Conservation (phyloP, 495 filamentous ascomycete species). For the Halenospora varia region DNA sequence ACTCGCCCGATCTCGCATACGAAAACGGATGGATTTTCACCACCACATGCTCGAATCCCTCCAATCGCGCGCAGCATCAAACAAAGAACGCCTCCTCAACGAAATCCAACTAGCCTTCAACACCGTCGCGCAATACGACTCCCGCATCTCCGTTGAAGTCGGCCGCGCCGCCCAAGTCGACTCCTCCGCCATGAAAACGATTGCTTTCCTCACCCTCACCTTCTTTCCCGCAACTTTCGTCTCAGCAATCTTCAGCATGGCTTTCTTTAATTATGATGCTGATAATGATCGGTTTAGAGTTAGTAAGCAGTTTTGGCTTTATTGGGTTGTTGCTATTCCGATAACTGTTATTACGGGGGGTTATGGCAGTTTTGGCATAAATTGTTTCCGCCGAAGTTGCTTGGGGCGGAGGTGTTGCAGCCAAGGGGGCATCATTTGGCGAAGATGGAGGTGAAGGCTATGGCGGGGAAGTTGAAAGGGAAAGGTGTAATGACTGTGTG, state of each 20-base stretch:
- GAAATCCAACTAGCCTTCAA: constrained; percentile 43
- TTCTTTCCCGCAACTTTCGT: constrained; percentile 22
- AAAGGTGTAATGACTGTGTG: too few species aligned
- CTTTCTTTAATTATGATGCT: too few species aligned
- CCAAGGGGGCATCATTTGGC: too few species aligned
- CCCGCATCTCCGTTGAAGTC: constrained; percentile 30
- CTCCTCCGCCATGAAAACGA: constrained; percentile 19
- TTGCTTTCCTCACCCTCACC: constrained; percentile 17
- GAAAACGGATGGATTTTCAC: constrained; percentile 29
- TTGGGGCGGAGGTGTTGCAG: too few species aligned
- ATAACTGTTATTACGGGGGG: too few species aligned
- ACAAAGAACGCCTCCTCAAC: constrained; percentile 30
- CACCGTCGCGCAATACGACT: constrained; percentile 35
- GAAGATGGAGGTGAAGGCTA: too few species aligned
- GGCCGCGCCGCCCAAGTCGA: constrained; percentile 29
- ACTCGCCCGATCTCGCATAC: neutral
- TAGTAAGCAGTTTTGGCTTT: too few species aligned
- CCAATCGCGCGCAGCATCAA: constrained; percentile 27
- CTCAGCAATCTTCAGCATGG: constrained; percentile 26
- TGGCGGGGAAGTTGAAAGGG: too few species aligned
- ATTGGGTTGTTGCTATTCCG: too few species aligned
- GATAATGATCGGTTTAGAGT: too few species aligned
- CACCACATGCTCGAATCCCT: constrained; percentile 35
- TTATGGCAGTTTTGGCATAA: too few species aligned
- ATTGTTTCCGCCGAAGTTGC: too few species aligned